Percentiles rank a stretch among this genome's conserved stretches.
Conservation (phyloP, 108 stramenopile species). For the Pseudonitzschia delicatissima region DNA sequence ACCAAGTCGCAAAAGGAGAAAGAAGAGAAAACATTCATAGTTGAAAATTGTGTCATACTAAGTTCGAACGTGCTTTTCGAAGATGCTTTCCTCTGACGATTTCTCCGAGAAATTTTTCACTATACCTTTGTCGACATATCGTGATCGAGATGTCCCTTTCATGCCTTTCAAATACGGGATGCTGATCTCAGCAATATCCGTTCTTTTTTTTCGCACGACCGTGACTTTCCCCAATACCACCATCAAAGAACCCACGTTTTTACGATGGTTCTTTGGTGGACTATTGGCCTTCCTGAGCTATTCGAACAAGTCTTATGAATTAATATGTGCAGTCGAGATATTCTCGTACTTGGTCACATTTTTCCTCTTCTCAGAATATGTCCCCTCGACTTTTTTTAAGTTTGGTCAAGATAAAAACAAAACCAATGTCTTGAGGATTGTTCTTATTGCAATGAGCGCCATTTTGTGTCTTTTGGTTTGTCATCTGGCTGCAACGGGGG, state of each 20-base stretch:
- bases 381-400: slow-evolving; percentile 1
- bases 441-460: slow-evolving; percentile 36
- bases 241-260: slow-evolving; percentile 25
- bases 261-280: slow-evolving; percentile 42
- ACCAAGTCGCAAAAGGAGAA: too few species aligned
- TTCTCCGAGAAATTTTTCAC: slow-evolving; percentile 36
- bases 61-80: too few species aligned
- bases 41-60: too few species aligned
- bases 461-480: slow-evolving; percentile 29
- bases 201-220: slow-evolving; percentile 73
- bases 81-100: background rate
- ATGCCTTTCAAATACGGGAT: slow-evolving; percentile 50
- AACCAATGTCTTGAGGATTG: slow-evolving; percentile 15
- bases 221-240: slow-evolving; percentile 25
- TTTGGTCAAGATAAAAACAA: background rate
- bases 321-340: slow-evolving; percentile 62
- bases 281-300: slow-evolving; percentile 59
- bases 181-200: slow-evolving; percentile 52
- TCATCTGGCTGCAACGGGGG: slow-evolving; percentile 29
- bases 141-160: slow-evolving; percentile 24
- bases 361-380: slow-evolving; percentile 14
- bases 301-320: slow-evolving; percentile 52
- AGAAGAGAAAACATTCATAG: too few species aligned
- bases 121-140: slow-evolving; percentile 41
- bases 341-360: slow-evolving; percentile 66